These are phyloP conservation scores for Ceratocystis harringtonii DNA, from an alignment of 2,329 filamentous ascomycete species.

Conservation along the genomic window DNA sequence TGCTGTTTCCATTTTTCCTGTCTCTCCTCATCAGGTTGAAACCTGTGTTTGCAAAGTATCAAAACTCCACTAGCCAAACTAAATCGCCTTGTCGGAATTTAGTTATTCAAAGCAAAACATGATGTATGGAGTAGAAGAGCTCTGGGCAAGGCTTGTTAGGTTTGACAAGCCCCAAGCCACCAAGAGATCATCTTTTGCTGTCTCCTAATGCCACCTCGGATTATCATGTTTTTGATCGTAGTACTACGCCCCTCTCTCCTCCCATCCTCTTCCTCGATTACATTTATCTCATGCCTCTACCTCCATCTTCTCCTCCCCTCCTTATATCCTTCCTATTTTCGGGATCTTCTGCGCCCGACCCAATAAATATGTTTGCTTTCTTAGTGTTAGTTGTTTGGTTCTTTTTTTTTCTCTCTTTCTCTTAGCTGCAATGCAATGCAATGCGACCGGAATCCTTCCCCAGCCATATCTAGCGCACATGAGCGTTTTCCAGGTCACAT, in stretches of 20 bases:
- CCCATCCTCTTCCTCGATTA: not conserved
- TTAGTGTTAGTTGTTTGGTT: not conserved
- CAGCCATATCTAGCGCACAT: not conserved
- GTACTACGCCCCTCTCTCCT: not conserved
- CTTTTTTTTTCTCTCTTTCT: not conserved
- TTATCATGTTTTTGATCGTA: not conserved
- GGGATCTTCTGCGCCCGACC: not conserved
- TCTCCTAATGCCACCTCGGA: not conserved
- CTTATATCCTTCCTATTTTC: not conserved
- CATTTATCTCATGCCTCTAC: not conserved
- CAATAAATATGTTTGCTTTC: not conserved
- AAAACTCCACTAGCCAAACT: not conserved
- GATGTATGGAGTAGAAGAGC: not conserved
- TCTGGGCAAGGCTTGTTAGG: not conserved
- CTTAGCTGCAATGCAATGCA: not conserved
- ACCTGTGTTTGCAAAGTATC: not conserved
- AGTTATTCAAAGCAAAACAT: not conserved
- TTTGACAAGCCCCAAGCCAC: constrained; percentile 2
- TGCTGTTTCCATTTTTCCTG: not conserved
- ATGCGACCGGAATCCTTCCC: not conserved
- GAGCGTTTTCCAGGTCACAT: not conserved
- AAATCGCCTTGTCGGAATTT: not conserved
- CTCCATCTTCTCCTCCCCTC: not conserved
- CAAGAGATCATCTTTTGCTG: not conserved
- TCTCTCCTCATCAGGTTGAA: not conserved